phyloP scores from a whole-genome alignment of 1,139 yeast genomes.

The Dujonia santamariae region DNA sequence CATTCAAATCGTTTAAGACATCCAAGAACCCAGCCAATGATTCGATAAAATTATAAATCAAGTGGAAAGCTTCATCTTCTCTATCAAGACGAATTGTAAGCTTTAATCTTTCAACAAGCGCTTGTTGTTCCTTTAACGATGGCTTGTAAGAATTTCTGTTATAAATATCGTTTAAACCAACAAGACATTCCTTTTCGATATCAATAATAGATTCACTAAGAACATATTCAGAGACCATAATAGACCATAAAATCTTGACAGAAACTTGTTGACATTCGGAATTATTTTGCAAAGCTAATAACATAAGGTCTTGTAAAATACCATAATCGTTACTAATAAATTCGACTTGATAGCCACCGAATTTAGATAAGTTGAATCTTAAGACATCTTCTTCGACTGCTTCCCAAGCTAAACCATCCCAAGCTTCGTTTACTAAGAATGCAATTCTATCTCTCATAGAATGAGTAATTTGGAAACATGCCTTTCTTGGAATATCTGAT shows the following conservation, averaged over 20 bases:
- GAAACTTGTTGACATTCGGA: conserved; percentile 61
- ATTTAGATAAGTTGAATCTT: conserved; percentile 59
- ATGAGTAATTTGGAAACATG: conserved; percentile 62
- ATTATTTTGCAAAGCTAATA: conserved; percentile 69
- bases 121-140: conserved; percentile 49
- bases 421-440: conserved; percentile 51
- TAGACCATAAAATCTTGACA: conserved; percentile 68
- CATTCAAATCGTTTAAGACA: conserved; percentile 63
- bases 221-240: conserved; percentile 64
- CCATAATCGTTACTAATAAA: conserved; percentile 59
- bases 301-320: conserved; percentile 62
- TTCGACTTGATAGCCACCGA: conserved; percentile 74
- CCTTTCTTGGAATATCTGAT: conserved; percentile 71
- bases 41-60: conserved; percentile 52
- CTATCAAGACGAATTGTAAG: conserved; percentile 53
- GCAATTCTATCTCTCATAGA: conserved; percentile 65
- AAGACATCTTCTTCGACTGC: conserved; percentile 55
- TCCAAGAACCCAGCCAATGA: conserved; percentile 63
- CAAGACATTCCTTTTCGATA: conserved; percentile 60
- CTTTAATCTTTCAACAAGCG: conserved; percentile 51
- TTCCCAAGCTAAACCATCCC: conserved; percentile 77
- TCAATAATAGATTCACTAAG: conserved; percentile 58
- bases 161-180: conserved; percentile 65
- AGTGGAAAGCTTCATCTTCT: conserved; percentile 63
- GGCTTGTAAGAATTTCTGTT: conserved; percentile 58